Percentiles rank a stretch among this genome's conserved stretches.
Evolutionary conservation across 1,284 basidiomycete species (phyloP).

Genomic region (Leccinum colubrinum): DNA sequence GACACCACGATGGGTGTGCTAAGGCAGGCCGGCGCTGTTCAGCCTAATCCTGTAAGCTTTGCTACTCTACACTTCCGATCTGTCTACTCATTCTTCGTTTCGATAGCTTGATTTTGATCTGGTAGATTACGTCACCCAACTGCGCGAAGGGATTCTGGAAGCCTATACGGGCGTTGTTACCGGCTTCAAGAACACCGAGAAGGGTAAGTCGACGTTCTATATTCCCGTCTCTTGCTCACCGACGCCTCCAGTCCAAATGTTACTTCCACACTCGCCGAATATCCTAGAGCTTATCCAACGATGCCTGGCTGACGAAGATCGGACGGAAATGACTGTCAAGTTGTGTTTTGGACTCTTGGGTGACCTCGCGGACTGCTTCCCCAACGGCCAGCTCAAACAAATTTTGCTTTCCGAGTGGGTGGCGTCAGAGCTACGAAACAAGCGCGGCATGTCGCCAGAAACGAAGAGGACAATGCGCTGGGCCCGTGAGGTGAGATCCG

Average conservation of each 20-base stretch:
- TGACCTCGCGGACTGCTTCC: slow-evolving; percentile 89
- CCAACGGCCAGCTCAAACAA: slow-evolving; percentile 78
- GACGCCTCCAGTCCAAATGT: slow-evolving; percentile 47
- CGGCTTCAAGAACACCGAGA: slow-evolving; percentile 82
- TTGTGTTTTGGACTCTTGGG: slow-evolving; percentile 85
- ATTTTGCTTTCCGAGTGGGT: slow-evolving; percentile 84
- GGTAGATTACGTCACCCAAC: slow-evolving; percentile 87
- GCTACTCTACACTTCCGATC: slow-evolving; percentile 2
- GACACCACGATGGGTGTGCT: slow-evolving; percentile 91
- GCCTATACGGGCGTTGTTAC: slow-evolving; percentile 95
- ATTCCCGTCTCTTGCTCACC: not conserved
- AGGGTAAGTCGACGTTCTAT: slow-evolving; percentile 46
- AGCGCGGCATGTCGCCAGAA: slow-evolving; percentile 63
- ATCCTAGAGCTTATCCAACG: slow-evolving; percentile 85
- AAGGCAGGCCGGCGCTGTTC: slow-evolving; percentile 84
- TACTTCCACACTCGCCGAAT: slow-evolving; percentile 73
- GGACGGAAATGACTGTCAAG: slow-evolving; percentile 77
- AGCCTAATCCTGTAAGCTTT: slow-evolving; percentile 76
- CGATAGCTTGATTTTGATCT: slow-evolving; percentile 82
- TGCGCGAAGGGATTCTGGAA: slow-evolving; percentile 95
- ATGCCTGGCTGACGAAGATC: slow-evolving; percentile 81
- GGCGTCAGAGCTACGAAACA: slow-evolving; percentile 70
- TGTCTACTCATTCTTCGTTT: slow-evolving; percentile 9
- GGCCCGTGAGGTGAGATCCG: slow-evolving; percentile 70
- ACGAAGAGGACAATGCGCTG: slow-evolving; percentile 80